Percentiles rank a stretch among this genome's conserved stretches.
Evolutionary conservation across 75 land plant species (phyloP).

Genomic region (Picea glauca): DNA sequence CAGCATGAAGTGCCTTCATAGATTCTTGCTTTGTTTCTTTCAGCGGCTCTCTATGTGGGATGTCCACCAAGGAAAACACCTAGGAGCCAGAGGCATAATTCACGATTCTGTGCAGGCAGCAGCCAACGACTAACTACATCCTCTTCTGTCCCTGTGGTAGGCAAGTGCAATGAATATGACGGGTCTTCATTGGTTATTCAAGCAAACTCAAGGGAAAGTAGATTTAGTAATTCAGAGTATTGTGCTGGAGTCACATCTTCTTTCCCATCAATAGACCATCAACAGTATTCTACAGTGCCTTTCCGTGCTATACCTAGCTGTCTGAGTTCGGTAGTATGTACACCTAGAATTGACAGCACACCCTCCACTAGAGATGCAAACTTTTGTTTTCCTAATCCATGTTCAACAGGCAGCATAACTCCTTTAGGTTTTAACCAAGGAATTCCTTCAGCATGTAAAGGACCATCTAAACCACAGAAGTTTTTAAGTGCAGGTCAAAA

Average conservation of each 20-base stretch:
- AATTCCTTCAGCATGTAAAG: not conserved
- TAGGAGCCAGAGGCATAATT: constrained; percentile 40
- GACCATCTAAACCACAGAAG: not conserved
- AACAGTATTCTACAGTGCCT: constrained; percentile 4
- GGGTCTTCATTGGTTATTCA: constrained; percentile 11
- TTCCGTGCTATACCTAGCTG: not conserved
- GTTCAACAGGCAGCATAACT: not conserved
- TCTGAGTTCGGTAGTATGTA: not conserved
- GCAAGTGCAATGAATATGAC: constrained; percentile 2
- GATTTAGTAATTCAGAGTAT: not conserved
- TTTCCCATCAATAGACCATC: not conserved
- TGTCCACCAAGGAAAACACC: constrained; percentile 46
- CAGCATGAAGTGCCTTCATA: constrained; percentile 18
- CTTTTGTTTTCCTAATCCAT: not conserved
- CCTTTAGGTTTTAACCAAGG: not conserved
- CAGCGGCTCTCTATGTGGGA: constrained; percentile 56
- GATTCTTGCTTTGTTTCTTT: constrained; percentile 20
- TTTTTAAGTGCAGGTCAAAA: not conserved
- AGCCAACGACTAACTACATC: not conserved
- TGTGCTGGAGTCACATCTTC: constrained; percentile 11
- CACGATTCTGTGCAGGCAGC: constrained; percentile 21
- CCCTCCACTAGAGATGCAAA: not conserved
- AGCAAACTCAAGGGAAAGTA: constrained; percentile 13
- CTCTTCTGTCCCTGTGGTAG: not conserved
- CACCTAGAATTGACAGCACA: constrained; percentile 8